Conservation (phyloP, 768 basidiomycete species). For the Myochromella boudieri region DNA sequence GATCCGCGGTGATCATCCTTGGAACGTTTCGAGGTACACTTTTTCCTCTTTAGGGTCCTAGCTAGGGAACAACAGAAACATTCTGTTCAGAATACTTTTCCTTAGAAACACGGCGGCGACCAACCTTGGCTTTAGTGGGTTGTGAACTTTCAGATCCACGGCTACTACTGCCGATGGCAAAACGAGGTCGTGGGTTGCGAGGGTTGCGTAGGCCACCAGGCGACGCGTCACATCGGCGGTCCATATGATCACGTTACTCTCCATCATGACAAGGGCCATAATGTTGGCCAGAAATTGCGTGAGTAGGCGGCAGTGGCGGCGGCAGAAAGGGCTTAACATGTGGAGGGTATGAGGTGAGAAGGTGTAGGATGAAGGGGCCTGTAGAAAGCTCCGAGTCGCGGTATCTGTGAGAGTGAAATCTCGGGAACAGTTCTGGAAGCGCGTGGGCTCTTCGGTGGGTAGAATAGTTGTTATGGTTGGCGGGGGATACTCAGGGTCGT, state of each 20-base stretch:
- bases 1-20: conserved; percentile 49
- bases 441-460: conserved; percentile 44
- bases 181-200: conserved; percentile 32
- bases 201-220: conserved; percentile 41
- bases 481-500: conserved; percentile 37
- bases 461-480: conserved; percentile 37
- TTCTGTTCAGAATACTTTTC: conserved; percentile 48
- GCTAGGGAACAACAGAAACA: conserved; percentile 39
- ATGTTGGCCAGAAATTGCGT: conserved; percentile 47
- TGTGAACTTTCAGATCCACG: conserved; percentile 66
- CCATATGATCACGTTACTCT: conserved; percentile 49
- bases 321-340: conserved; percentile 31
- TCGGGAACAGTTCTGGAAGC: conserved; percentile 64
- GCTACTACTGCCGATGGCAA: conserved; percentile 27
- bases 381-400: conserved; percentile 64
- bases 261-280: conserved; percentile 68
- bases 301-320: conserved; percentile 34
- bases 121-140: conserved; percentile 45
- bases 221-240: conserved; percentile 44
- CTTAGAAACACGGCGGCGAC: conserved; percentile 44
- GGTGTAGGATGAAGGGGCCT: conserved; percentile 25
- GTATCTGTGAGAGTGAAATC: conserved; percentile 48
- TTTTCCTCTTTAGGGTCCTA: conserved; percentile 50
- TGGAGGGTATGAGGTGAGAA: conserved; percentile 25
- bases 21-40: conserved; percentile 36